Evolutionary conservation across 768 basidiomycete genomes (phyloP), one percentile per base, ranked within the genome.

Genomic region (Clathrus columnatus): DNA sequence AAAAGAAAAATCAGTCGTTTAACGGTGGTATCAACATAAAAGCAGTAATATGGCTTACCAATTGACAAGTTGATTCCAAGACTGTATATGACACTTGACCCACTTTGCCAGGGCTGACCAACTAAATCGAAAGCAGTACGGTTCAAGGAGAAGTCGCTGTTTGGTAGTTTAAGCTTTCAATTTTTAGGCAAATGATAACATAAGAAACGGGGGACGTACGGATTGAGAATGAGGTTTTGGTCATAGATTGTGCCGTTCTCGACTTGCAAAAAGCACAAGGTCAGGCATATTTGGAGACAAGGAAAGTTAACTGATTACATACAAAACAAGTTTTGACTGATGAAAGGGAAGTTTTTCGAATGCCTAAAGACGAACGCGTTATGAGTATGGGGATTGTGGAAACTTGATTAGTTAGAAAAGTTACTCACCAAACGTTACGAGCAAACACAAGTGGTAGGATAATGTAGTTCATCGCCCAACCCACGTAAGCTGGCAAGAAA

Each of bases 281-380:
- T 32, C 6, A 11, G 4, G 36, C 36, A 52, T 7, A 1, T 41
- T 11, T 11, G 4, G 11, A 36, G 11, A n/a, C 11, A 36, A 3
- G 36, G 30, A 7, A 7, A 32, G 16, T 32, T 32, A 7, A 36
- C 36, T 36, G 4, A n/a, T 8, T 16, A 29, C 49, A 17, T 50
- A 52, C 51, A 52, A 23, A 52, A 52, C 28, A 52, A 23, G n/a
- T 52, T 52, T 29, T 52, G 51, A 42, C 51, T 52, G 36, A 52
- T 52, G 36, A 52, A 52, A n/a, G 51, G 51, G n/a, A 52, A 52
- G 36, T 41, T 52, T 18, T 52, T 32, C 30, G 51, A 52, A 23
- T 52, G 51, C 51, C 51, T 52, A 10, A 23, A 21, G n/a, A 32
- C 36, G n/a, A 36, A n/a, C 14, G 14, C 6, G 6, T 30, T 30